Evolutionary conservation across 805 yeast species (phyloP).

Genomic region (Suhomyces prunicola): DNA sequence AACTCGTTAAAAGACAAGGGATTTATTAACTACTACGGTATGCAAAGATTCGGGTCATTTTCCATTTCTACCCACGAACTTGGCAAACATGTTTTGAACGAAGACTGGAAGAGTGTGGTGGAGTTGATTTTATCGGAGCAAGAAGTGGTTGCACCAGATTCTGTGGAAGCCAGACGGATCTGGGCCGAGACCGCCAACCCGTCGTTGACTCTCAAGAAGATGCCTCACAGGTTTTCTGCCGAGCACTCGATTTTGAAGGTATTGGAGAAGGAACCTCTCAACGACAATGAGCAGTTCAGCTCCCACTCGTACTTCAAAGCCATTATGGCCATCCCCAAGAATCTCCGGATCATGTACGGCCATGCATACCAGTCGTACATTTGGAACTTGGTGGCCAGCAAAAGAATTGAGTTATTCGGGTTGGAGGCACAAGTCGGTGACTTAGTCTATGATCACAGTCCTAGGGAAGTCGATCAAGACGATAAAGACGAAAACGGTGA

Average conservation of each 20-base stretch:
- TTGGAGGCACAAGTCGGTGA: constrained; percentile 74
- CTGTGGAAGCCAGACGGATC: constrained; percentile 73
- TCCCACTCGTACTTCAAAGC: constrained; percentile 68
- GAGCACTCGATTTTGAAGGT: constrained; percentile 69
- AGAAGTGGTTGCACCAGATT: constrained; percentile 76
- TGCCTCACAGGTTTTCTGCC: constrained; percentile 89
- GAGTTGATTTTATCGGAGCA: constrained; percentile 82
- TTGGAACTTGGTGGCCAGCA: constrained; percentile 87
- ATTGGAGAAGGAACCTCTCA: constrained; percentile 50
- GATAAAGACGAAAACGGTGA: constrained; percentile 51
- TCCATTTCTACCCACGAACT: constrained; percentile 86
- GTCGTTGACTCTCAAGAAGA: constrained; percentile 54
- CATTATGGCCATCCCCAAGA: constrained; percentile 86
- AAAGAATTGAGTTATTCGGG: constrained; percentile 71
- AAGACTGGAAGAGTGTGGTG: constrained; percentile 77
- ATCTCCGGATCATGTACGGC: constrained; percentile 88
- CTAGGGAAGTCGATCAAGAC: constrained; percentile 10
- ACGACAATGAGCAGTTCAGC: constrained; percentile 41
- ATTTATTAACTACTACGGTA: constrained; percentile 92
- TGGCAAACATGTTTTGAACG: constrained; percentile 68
- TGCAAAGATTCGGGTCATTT: constrained; percentile 97
- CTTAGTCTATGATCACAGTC: constrained; percentile 50
- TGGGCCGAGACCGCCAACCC: constrained; percentile 80
- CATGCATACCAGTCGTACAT: constrained; percentile 96
- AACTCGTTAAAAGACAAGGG: constrained; percentile 62